These are phyloP conservation scores for Phytophthora constricta DNA, from an alignment of 352 stramenopile genomes.

Conservation along the genomic window DNA sequence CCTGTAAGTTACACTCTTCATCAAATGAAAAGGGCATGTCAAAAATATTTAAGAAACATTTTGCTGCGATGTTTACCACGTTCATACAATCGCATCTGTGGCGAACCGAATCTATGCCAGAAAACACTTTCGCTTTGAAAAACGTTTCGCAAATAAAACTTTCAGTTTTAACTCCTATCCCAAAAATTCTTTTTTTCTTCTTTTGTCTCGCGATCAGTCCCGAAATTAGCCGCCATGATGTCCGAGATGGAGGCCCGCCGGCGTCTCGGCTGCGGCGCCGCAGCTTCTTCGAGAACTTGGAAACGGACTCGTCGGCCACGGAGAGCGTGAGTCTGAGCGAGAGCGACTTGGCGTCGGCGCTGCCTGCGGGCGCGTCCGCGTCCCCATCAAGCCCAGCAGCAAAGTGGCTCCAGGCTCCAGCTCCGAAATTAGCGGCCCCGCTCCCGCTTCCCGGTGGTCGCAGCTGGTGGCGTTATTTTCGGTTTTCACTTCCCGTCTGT, in stretches of 20 bases:
- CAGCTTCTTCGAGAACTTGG: conserved; percentile 76
- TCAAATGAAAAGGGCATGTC: too few relatives aligned
- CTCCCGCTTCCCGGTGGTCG: background rate
- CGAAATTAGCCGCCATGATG: conserved; percentile 40
- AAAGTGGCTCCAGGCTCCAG: conserved; percentile 20
- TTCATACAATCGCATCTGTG: too few relatives aligned
- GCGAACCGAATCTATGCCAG: too few relatives aligned
- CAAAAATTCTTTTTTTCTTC: too few relatives aligned
- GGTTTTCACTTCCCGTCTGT: conserved; percentile 8
- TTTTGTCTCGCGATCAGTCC: too few relatives aligned
- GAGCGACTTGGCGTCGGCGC: conserved; percentile 32
- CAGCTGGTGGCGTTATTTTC: conserved; percentile 19
- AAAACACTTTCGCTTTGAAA: too few relatives aligned
- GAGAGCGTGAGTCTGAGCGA: conserved; percentile 42
- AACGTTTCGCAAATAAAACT: too few relatives aligned
- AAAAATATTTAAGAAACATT: too few relatives aligned
- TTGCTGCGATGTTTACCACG: too few relatives aligned
- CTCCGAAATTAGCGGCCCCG: background rate
- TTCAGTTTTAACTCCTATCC: too few relatives aligned
- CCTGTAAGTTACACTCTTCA: too few relatives aligned
- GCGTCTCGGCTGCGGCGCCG: conserved; percentile 65
- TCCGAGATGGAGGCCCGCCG: conserved; percentile 55
- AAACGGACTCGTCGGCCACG: conserved; percentile 42
- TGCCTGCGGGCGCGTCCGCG: background rate
- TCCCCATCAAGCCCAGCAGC: conserved; percentile 21